Conservation (phyloP, 192 early-diverging fungal genomes). For the Coemansia sp. region DNA sequence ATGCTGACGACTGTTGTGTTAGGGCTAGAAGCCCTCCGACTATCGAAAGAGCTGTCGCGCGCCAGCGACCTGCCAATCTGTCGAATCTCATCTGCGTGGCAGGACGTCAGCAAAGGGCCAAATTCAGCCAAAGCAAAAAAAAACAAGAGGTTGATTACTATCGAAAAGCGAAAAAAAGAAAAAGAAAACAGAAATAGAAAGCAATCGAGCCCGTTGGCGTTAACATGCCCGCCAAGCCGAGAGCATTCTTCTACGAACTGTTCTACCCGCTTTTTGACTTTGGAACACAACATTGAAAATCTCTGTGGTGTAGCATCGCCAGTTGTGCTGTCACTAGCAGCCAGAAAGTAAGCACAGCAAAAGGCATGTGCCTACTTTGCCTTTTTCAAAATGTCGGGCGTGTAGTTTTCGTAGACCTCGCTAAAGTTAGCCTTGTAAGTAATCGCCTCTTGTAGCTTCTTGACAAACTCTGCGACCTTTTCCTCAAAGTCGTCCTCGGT, state of each 20-base stretch:
- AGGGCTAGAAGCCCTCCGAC: slow-evolving; percentile 9
- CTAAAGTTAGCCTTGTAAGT: slow-evolving; percentile 2
- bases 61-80: slow-evolving; percentile 11
- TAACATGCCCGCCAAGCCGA: too few relatives aligned
- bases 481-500: slow-evolving; percentile 3
- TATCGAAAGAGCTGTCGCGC: slow-evolving; percentile 16
- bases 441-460: slow-evolving; percentile 2
- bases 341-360: not conserved
- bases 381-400: slow-evolving; percentile 4
- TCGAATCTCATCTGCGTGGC: slow-evolving; percentile 19
- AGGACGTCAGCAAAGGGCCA: not conserved
- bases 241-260: not conserved
- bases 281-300: not conserved
- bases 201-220: not conserved
- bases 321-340: not conserved
- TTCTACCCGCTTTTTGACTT: not conserved
- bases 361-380: not conserved
- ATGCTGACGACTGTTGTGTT: slow-evolving; percentile 53
- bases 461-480: slow-evolving; percentile 7
- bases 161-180: not conserved
- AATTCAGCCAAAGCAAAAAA: slow-evolving; percentile 5
- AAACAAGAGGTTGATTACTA: not conserved
- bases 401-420: slow-evolving; percentile 3
- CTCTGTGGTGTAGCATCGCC: not conserved
- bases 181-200: not conserved